phyloP scores from a whole-genome alignment of 805 yeast species.

The Wickerhamomyces pijperi region DNA sequence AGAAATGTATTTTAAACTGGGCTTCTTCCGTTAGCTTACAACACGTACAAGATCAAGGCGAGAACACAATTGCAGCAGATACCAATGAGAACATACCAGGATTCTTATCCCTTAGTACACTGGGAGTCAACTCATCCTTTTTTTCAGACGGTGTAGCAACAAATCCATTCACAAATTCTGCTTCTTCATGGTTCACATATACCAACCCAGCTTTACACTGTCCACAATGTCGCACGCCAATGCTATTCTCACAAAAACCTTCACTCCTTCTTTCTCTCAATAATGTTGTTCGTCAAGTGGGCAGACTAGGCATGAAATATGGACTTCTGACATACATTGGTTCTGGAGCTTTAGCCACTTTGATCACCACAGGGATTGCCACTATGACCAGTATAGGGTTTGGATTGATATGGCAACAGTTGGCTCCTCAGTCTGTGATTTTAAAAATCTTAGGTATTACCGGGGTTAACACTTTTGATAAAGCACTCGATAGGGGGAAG shows the following conservation, averaged over 20 bases:
- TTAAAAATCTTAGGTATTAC: slow-evolving; percentile 8
- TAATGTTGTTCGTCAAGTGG: neutral
- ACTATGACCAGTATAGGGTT: neutral
- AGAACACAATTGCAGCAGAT: neutral
- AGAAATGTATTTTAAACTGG: slow-evolving; percentile 6
- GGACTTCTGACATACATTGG: neutral
- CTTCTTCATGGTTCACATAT: neutral
- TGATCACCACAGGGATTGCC: neutral
- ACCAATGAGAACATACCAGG: neutral
- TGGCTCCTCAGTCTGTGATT: neutral
- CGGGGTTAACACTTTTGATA: slow-evolving; percentile 6
- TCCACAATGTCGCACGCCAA: slow-evolving; percentile 7
- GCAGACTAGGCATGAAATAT: neutral
- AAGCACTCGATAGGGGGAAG: slow-evolving; percentile 6
- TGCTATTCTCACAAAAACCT: neutral
- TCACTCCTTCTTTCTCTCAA: neutral
- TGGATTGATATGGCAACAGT: neutral
- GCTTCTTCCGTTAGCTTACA: slow-evolving; percentile 2
- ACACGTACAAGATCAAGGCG: neutral
- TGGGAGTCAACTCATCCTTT: neutral
- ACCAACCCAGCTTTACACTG: slow-evolving; percentile 2
- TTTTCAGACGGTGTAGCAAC: neutral
- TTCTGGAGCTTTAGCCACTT: neutral
- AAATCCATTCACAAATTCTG: neutral
- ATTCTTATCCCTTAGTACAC: slow-evolving; percentile 1